Evolutionary conservation across 345 rosid genomes (phyloP), one percentile per base, ranked within the genome.

Genomic region (Isatis tinctoria): DNA sequence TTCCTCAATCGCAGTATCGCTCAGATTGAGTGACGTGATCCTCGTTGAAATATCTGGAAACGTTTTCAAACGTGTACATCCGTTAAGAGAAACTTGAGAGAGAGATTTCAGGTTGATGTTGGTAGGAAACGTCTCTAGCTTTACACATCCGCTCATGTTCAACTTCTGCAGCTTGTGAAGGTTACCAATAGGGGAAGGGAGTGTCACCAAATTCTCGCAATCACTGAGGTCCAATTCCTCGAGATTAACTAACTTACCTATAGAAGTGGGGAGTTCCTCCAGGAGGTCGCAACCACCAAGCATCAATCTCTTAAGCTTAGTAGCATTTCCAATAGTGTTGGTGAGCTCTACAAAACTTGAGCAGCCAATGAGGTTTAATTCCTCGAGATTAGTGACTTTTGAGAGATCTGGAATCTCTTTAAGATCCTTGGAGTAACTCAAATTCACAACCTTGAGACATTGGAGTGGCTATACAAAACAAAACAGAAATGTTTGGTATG

Each of bases 391-490:
- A 8, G 27, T 17, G 2, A 73, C 78, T 17, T 54, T 1, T 56
- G 79, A 73, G 14, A 74, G 65, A 53, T 80, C 64, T 20, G 77
- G 62, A 39, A 77, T 70, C 63, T 22, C 65, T 4, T 28, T 65
- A 28, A 82, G 54, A 24, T 70, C 7, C 22, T 18, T 0, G 2
- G 72, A 80, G 2, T 20, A 0, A 4, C 40, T 8, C 35, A 83
- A 74, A 32, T 40, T 11, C 24, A 83, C 18, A 26, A 12, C 3
- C 64, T 47, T 73, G 12, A 81, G 56, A 18, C 57, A 57, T 9
- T 8, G 37, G 24, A 69, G 56, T 6, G 24, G 18, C 83, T 80
- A 54, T 17, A 51, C 8, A 37, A 37, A 37, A 48, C 10, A 28
- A 8, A 28, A 27, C 0, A 24, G 12, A 47, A 11, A 32, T 0